These are phyloP conservation scores for Coemansia sp. DNA, from an alignment of 371 early-diverging fungal genomes.

Conservation along the genomic window DNA sequence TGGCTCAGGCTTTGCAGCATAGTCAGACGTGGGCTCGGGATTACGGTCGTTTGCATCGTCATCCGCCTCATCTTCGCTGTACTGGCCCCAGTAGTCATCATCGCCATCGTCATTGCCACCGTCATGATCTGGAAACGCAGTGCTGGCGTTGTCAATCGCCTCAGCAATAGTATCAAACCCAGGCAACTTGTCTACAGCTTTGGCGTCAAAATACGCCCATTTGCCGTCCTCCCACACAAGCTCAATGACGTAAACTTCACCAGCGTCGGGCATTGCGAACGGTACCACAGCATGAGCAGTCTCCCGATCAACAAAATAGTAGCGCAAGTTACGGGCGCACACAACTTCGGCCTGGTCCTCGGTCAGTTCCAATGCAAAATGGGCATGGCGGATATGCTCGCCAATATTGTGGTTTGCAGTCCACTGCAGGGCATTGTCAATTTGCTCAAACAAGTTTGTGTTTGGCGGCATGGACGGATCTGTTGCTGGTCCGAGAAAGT, in stretches of 20 bases:
- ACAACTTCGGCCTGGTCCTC: conserved; percentile 35
- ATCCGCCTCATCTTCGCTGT: conserved; percentile 4
- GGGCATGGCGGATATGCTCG: conserved; percentile 28
- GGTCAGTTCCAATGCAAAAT: conserved; percentile 38
- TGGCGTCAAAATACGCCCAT: conserved; percentile 29
- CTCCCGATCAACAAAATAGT: neutral
- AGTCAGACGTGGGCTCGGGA: neutral
- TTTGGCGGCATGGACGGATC: neutral
- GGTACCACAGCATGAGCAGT: conserved; percentile 27
- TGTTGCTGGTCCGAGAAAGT: conserved; percentile 35
- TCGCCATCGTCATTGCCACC: neutral
- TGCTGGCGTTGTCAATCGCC: conserved; percentile 4
- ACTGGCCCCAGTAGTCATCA: conserved; percentile 33
- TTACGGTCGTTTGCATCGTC: neutral
- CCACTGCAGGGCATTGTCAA: conserved; percentile 38
- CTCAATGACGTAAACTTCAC: conserved; percentile 9
- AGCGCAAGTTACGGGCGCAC: conserved; percentile 11
- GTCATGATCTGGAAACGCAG: neutral
- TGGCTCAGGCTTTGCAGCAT: neutral
- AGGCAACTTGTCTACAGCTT: neutral
- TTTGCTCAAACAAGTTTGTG: conserved; percentile 12
- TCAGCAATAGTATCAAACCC: neutral
- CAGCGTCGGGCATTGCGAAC: conserved; percentile 8
- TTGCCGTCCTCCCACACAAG: conserved; percentile 16
- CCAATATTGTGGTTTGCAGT: conserved; percentile 10